Conservation (phyloP, 75 land plant species). For the Azolla pinnata region DNA sequence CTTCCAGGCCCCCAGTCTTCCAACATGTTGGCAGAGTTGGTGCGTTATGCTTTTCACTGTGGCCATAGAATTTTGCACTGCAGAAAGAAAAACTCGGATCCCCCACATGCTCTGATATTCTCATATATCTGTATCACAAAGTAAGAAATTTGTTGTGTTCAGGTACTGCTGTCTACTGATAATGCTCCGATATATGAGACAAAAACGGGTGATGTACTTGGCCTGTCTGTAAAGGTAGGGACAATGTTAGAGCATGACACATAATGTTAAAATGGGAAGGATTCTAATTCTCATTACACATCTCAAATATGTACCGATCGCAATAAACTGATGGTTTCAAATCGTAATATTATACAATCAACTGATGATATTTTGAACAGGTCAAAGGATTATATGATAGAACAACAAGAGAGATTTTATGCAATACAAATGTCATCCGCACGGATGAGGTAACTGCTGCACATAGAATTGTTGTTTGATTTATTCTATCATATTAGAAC, state of each 20-base stretch:
- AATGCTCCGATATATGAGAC: slow-evolving; percentile 14
- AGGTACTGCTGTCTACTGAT: slow-evolving; percentile 12
- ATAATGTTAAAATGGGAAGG: too few species aligned
- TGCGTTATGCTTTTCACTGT: too few species aligned
- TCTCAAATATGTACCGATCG: too few species aligned
- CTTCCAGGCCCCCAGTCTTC: slow-evolving; percentile 25
- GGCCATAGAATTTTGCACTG: too few species aligned
- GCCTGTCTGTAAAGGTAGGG: slow-evolving; percentile 19
- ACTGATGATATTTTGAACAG: slow-evolving; percentile 1
- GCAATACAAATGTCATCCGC: slow-evolving; percentile 19
- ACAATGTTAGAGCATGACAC: too few species aligned
- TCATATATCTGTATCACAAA: too few species aligned
- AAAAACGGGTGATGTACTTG: slow-evolving; percentile 25
- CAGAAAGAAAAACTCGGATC: too few species aligned
- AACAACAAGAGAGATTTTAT: slow-evolving; percentile 17
- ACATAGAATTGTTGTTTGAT: too few species aligned
- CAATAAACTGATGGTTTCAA: too few species aligned
- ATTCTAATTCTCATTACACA: neutral
- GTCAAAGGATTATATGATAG: slow-evolving; percentile 10
- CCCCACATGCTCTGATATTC: too few species aligned
- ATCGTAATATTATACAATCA: too few species aligned
- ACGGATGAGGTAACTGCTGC: slow-evolving; percentile 30
- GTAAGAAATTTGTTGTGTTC: slow-evolving; percentile 17
- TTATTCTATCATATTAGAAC: too few species aligned
- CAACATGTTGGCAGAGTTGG: slow-evolving; percentile 25